These are phyloP conservation scores for Lophiotrema nucula DNA, from an alignment of 495 filamentous ascomycete species.

Conservation along the genomic window DNA sequence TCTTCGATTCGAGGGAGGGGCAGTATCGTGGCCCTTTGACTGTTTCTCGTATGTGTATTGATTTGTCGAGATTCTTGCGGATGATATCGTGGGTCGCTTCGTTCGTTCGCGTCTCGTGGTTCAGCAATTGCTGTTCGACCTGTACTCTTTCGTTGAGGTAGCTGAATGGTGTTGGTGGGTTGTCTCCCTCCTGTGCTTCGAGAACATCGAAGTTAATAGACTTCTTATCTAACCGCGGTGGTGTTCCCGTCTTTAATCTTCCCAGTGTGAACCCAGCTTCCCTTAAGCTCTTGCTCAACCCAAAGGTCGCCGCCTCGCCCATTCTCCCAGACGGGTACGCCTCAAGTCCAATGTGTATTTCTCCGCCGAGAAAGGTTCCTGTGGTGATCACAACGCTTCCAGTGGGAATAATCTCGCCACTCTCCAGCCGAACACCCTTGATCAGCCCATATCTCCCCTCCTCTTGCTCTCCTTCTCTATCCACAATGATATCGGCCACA, in stretches of 20 bases:
- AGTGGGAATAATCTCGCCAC: constrained; percentile 79
- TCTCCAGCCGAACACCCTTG: constrained; percentile 81
- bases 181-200: constrained; percentile 73
- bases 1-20: constrained; percentile 90
- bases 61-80: constrained; percentile 82
- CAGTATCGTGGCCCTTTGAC: constrained; percentile 94
- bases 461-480: constrained; percentile 51
- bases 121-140: constrained; percentile 76
- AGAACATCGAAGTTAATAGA: constrained; percentile 77
- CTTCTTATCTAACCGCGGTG: constrained; percentile 77
- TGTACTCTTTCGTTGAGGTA: constrained; percentile 77
- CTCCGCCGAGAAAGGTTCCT: constrained; percentile 91
- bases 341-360: constrained; percentile 92
- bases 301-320: constrained; percentile 91
- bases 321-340: constrained; percentile 83
- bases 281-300: constrained; percentile 84
- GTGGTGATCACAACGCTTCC: constrained; percentile 89
- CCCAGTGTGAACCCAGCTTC: constrained; percentile 91
- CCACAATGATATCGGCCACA: constrained; percentile 84
- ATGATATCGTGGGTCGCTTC: constrained; percentile 78
- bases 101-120: constrained; percentile 84
- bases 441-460: constrained; percentile 68
- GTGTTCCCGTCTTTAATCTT: constrained; percentile 92
- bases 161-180: constrained; percentile 86
- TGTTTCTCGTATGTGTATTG: constrained; percentile 92